A percentile compares a stretch with the other conserved stretches of the same genome.
Evolutionary conservation across 495 filamentous ascomycete species (phyloP).

Genomic region (Xylona heveae): DNA sequence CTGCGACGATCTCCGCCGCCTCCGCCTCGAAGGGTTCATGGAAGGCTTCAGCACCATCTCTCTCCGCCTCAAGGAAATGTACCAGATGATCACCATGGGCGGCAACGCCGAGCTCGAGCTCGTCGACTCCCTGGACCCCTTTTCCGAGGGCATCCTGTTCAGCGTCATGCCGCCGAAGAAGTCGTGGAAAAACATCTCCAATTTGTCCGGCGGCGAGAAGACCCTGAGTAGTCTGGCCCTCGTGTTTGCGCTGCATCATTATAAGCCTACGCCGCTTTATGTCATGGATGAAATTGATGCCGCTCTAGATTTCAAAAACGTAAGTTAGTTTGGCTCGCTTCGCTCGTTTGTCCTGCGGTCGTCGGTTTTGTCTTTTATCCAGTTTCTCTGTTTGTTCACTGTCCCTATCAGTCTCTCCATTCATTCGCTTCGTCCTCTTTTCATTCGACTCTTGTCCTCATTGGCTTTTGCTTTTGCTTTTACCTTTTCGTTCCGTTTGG

Average conservation of each 20-base stretch:
- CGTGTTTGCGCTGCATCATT: constrained; percentile 94
- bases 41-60: constrained; percentile 90
- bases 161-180: constrained; percentile 99
- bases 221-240: constrained; percentile 82
- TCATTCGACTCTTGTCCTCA: no score
- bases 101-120: constrained; percentile 95
- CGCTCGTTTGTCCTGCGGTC: no score
- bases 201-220: constrained; percentile 89
- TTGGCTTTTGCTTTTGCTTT: no score
- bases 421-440: no score
- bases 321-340: constrained; percentile 36
- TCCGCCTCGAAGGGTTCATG: constrained; percentile 93
- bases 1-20: constrained; percentile 72
- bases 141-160: constrained; percentile 91
- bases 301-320: constrained; percentile 91
- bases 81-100: constrained; percentile 99
- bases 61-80: constrained; percentile 96
- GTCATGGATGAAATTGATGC: constrained; percentile 99
- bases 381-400: background rate
- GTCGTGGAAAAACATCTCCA: constrained; percentile 97
- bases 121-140: constrained; percentile 86
- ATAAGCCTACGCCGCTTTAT: constrained; percentile 91
- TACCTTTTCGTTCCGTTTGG: no score
- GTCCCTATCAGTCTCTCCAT: background rate
- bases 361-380: background rate